Evolutionary conservation across 148 eudicot genomes (phyloP).

Genomic region (Pouteria glomerata): DNA sequence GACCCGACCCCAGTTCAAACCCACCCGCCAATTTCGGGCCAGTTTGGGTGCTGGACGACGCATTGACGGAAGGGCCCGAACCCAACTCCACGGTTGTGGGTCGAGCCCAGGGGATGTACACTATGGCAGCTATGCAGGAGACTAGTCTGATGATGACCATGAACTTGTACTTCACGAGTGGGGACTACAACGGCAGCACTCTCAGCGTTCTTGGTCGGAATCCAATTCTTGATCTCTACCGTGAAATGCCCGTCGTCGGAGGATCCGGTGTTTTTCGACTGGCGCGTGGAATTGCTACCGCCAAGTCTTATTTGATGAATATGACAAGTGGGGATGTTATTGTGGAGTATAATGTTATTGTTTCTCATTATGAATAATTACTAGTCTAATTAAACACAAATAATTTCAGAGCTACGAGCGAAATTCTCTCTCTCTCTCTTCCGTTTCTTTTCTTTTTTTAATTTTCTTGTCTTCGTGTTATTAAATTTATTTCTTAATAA

Average conservation of each 20-base stretch:
- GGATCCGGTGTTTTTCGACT: constrained; percentile 4
- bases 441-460: too few species aligned
- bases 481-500: too few species aligned
- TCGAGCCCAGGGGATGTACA: not conserved
- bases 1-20: not conserved
- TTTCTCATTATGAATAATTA: too few species aligned
- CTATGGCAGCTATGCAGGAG: not conserved
- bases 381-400: too few species aligned
- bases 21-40: not conserved
- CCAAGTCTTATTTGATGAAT: too few species aligned
- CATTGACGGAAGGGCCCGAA: not conserved
- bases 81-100: not conserved
- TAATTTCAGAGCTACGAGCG: too few species aligned
- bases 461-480: too few species aligned
- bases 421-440: too few species aligned
- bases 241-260: constrained; percentile 8
- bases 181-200: not conserved
- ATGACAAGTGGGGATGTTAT: too few species aligned
- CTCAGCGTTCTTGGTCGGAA: not conserved
- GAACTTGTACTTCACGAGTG: not conserved
- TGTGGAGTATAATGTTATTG: too few species aligned
- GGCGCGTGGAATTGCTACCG: constrained; percentile 4
- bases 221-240: not conserved
- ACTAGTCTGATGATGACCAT: not conserved
- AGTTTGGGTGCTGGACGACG: not conserved